A percentile compares a stretch with the other conserved stretches of the same genome.
Evolutionary conservation across 1,139 yeast species (phyloP).

Genomic region (Scheffersomyces titani): DNA sequence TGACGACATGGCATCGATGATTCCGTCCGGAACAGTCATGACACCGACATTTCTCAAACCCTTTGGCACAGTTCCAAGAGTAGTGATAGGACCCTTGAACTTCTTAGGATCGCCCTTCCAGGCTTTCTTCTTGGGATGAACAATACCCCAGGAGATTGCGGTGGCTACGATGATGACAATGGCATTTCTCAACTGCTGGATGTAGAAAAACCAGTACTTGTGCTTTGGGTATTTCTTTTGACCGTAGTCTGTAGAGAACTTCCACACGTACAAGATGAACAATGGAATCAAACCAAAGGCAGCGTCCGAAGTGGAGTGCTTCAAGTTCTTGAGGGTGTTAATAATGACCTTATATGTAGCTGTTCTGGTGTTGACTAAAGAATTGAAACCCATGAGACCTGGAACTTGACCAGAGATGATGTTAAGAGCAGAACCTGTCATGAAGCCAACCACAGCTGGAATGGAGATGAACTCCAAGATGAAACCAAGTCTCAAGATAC

Average conservation of each 20-base stretch:
- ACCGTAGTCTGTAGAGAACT: slow-evolving; percentile 55
- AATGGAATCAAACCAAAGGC: slow-evolving; percentile 85
- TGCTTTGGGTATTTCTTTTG: slow-evolving; percentile 67
- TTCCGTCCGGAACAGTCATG: slow-evolving; percentile 63
- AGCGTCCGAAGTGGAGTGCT: slow-evolving; percentile 71
- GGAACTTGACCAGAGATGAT: slow-evolving; percentile 88
- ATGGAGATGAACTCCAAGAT: slow-evolving; percentile 84
- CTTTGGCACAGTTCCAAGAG: slow-evolving; percentile 77
- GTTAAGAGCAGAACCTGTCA: slow-evolving; percentile 90
- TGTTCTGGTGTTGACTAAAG: slow-evolving; percentile 67
- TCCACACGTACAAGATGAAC: slow-evolving; percentile 68
- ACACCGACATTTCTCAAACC: slow-evolving; percentile 81
- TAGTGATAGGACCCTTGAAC: slow-evolving; percentile 52
- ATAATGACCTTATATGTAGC: slow-evolving; percentile 72
- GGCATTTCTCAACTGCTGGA: slow-evolving; percentile 78
- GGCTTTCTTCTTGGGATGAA: slow-evolving; percentile 36
- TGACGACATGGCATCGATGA: slow-evolving; percentile 61
- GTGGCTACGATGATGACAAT: slow-evolving; percentile 79
- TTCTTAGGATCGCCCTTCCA: slow-evolving; percentile 30
- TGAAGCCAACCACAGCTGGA: slow-evolving; percentile 93
- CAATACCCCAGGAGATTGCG: slow-evolving; percentile 64
- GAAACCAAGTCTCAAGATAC: slow-evolving; percentile 82
- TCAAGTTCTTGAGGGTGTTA: slow-evolving; percentile 70
- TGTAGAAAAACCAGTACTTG: slow-evolving; percentile 62
- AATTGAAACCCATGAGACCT: slow-evolving; percentile 74